Base-by-base conservation (phyloP, 164 flowering plant species). In the Paratinospora sagittata region DNA sequence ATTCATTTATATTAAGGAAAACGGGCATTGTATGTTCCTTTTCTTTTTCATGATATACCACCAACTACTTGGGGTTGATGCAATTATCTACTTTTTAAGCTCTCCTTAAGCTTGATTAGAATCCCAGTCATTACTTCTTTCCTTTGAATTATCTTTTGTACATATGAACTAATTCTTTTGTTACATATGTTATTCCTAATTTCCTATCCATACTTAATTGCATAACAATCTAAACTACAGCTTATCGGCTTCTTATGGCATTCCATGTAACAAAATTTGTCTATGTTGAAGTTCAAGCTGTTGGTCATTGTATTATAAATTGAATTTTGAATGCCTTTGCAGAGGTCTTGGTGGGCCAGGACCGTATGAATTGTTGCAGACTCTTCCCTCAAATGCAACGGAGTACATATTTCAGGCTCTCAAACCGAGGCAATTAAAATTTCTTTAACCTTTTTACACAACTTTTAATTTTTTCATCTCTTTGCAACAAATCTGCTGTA, bases 381-480 rank as follows among this genome's bases (percentile, higher is more conserved):
- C 82, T 34, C 63, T 88, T 65, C 90, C 95, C 14, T 78, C 79
- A 70, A 88, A 88, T 83, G 90, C 83, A 45, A 85, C 89, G 27
- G 90, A 89, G 73, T 89, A 89, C 74, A 88, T 89, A 66, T 84
- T 89, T 43, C 90, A 85, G 65, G 88, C 89, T 75, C 88, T 88
- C 17, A 85, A 78, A 73, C 95, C 95, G 70, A 86, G 89, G 95
- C 83, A 74, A 45, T 34, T 49, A 7, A 33, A 55, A 55, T 9
- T 6, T 55, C 8, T 55, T 30, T n/a, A 5, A 19, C 21, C 24
- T 21, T 55, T n/a, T 0, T n/a, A 9, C 7, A 8, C 1, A n/a
- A n/a, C 19, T 21, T 55, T 9, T 55, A 16, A 21, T 55, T 21
- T 17, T 17, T 4, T 55, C 23, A 9, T 19, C 21, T 55, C 24